These are phyloP conservation scores for Pichia eremophila DNA, from an alignment of 805 yeast genomes.

Conservation along the genomic window DNA sequence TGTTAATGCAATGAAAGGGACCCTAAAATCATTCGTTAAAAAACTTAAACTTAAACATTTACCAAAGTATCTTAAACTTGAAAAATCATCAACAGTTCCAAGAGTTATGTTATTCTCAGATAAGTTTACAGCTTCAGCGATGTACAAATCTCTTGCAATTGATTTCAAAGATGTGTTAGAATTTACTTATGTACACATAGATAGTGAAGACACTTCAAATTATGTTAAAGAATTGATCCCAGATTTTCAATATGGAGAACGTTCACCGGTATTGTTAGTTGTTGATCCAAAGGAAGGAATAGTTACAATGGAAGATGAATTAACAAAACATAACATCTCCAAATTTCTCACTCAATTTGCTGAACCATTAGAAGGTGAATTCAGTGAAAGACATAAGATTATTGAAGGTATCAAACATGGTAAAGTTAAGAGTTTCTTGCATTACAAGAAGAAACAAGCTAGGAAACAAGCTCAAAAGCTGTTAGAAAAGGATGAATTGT, in stretches of 20 bases:
- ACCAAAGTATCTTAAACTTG: slow-evolving; percentile 18
- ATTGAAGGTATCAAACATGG: slow-evolving; percentile 18
- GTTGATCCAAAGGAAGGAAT: slow-evolving; percentile 15
- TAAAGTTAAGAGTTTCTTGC: slow-evolving; percentile 15
- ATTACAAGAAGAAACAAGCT: slow-evolving; percentile 11
- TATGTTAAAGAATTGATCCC: slow-evolving; percentile 10
- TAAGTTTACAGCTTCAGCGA: slow-evolving; percentile 39
- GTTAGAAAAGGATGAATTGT: slow-evolving; percentile 15
- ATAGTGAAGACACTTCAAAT: slow-evolving; percentile 14
- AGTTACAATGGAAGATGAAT: slow-evolving; percentile 18
- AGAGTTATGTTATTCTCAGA: slow-evolving; percentile 47
- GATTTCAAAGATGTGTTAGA: slow-evolving; percentile 50
- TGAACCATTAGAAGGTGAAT: slow-evolving; percentile 28
- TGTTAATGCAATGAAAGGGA: slow-evolving; percentile 41
- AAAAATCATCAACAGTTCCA: slow-evolving; percentile 9
- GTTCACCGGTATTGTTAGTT: slow-evolving; percentile 13
- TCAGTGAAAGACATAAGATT: slow-evolving; percentile 18
- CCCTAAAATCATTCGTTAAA: slow-evolving; percentile 59
- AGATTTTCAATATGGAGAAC: slow-evolving; percentile 6
- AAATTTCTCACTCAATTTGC: slow-evolving; percentile 25
- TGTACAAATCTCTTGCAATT: slow-evolving; percentile 57
- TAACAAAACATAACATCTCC: slow-evolving; percentile 24
- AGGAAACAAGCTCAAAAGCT: slow-evolving; percentile 4
- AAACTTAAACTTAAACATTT: slow-evolving; percentile 32
- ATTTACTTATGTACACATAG: slow-evolving; percentile 35